Evolutionary conservation across 352 stramenopile species (phyloP).

Genomic region (Globisporangium cystogenes): DNA sequence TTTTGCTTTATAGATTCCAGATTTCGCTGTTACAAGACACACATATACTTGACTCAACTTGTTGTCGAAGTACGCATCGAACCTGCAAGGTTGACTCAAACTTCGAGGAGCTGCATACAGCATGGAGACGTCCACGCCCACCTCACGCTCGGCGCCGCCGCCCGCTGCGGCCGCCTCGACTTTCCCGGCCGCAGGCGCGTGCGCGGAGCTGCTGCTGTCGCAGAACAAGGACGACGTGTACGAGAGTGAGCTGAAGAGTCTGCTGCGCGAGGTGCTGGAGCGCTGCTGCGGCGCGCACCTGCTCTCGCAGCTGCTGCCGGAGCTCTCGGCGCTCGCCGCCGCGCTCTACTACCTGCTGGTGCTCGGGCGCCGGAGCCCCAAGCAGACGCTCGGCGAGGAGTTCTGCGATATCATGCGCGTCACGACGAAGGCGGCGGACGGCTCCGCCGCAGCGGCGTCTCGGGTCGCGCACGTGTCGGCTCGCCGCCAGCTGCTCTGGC

Average conservation of each 20-base stretch:
- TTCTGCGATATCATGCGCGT: conserved; percentile 83
- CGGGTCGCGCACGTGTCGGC: conserved; percentile 26
- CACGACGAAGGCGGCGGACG: conserved; percentile 6
- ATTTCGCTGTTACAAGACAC: not conserved
- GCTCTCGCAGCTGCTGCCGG: conserved; percentile 74
- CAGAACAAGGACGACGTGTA: conserved; percentile 74
- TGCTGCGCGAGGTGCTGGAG: conserved; percentile 73
- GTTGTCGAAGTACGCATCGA: no score
- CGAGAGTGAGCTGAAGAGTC: conserved; percentile 61
- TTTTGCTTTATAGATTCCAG: not conserved
- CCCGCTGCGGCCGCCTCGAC: conserved; percentile 7
- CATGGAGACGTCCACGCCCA: not conserved
- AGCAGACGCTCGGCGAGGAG: conserved; percentile 85
- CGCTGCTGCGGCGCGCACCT: conserved; percentile 57
- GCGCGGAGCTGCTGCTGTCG: conserved; percentile 69
- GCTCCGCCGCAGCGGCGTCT: not conserved
- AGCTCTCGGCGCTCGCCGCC: conserved; percentile 54
- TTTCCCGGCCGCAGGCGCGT: conserved; percentile 59
- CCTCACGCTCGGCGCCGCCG: not conserved
- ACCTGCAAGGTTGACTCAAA: not conserved
- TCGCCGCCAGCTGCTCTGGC: conserved; percentile 45
- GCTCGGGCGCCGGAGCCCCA: conserved; percentile 44
- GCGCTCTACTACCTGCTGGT: conserved; percentile 66
- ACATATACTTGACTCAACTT: no score
- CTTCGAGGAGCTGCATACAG: not conserved